These are phyloP conservation scores for Coccomyxa sp. DNA, from an alignment of 139 green algal genomes.

Conservation along the genomic window DNA sequence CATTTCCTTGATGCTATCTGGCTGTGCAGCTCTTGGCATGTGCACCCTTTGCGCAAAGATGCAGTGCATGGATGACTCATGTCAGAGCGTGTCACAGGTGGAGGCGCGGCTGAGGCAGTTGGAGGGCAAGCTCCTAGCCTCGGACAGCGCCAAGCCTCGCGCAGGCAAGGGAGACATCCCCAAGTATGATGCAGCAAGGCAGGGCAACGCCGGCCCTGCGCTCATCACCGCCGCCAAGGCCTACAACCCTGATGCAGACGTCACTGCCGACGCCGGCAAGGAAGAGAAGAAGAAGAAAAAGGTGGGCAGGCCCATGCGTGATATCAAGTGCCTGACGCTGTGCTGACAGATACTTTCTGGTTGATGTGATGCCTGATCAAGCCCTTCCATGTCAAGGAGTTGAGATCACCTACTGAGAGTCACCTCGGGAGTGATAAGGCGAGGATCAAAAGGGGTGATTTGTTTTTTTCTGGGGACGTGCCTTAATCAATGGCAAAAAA, in stretches of 20 bases:
- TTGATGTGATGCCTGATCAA: not conserved
- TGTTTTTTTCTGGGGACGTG: not conserved
- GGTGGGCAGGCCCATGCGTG: not conserved
- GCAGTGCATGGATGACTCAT: not conserved
- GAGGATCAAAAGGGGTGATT: not conserved
- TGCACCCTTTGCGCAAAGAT: no score
- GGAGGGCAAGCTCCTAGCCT: conserved; percentile 70
- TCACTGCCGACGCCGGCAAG: conserved; percentile 31
- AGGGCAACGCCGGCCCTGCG: conserved; percentile 32
- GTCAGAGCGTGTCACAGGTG: conserved; percentile 47
- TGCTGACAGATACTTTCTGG: not conserved
- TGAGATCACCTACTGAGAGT: not conserved
- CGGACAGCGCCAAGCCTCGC: conserved; percentile 45
- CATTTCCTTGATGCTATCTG: no score
- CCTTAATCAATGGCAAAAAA: not conserved
- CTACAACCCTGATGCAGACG: conserved; percentile 83
- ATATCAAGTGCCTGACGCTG: not conserved
- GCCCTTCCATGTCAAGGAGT: not conserved
- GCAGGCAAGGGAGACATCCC: conserved; percentile 42
- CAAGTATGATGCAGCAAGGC: conserved; percentile 65
- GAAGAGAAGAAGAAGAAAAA: conserved; percentile 42
- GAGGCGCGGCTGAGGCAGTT: conserved; percentile 90
- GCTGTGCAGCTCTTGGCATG: no score
- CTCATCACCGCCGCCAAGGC: conserved; percentile 52
- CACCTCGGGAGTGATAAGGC: no score